Conservation (phyloP, 768 basidiomycete species). For the Cystobasidiopsis lactophilus region DNA sequence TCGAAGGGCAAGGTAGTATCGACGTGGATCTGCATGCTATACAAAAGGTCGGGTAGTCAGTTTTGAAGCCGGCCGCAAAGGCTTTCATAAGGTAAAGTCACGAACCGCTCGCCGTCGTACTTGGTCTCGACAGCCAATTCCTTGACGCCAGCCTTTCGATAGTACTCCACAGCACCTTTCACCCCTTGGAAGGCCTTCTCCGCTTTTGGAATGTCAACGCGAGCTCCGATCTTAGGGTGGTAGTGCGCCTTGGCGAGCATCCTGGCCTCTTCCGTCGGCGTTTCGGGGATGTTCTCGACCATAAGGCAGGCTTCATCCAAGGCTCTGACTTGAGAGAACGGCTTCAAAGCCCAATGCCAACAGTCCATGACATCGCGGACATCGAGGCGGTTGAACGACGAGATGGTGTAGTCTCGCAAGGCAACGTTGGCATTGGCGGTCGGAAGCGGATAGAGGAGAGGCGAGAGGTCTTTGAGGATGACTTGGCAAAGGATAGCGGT, state of each 20-base stretch:
- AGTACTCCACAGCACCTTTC: conserved; percentile 33
- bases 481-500: conserved; percentile 58
- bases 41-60: neutral
- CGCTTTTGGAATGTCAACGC: conserved; percentile 67
- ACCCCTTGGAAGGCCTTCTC: conserved; percentile 43
- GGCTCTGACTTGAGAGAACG: conserved; percentile 36
- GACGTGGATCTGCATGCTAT: conserved; percentile 62
- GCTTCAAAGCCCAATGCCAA: conserved; percentile 46
- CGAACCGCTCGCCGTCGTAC: conserved; percentile 66
- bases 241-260: conserved; percentile 16
- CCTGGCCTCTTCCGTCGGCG: conserved; percentile 19
- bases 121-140: conserved; percentile 72
- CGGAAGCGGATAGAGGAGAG: conserved; percentile 48
- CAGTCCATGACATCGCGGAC: conserved; percentile 42
- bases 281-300: conserved; percentile 12
- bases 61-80: neutral
- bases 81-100: no score
- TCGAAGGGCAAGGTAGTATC: conserved; percentile 28
- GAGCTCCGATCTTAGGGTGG: conserved; percentile 35
- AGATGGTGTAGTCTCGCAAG: conserved; percentile 37
- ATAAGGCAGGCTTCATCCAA: conserved; percentile 35
- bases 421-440: conserved; percentile 31
- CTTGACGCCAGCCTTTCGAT: conserved; percentile 21
- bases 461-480: conserved; percentile 65
- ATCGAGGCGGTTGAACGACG: conserved; percentile 36